Conservation (phyloP, 805 yeast species). For the Cyberlindnera samutprakarnensis region DNA sequence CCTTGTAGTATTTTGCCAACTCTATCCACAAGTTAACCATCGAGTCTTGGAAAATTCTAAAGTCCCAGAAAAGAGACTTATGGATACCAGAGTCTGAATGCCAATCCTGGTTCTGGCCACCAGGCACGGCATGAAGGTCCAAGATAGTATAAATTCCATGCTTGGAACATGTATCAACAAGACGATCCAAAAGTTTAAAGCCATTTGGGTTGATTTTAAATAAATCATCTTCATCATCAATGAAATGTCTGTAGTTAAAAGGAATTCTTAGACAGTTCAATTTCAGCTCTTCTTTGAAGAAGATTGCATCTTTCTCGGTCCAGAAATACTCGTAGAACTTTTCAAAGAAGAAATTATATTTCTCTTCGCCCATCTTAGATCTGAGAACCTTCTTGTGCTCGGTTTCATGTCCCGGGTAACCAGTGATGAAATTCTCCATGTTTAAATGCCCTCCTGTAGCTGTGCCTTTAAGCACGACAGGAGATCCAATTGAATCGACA, state of each 20-base stretch:
- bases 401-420: conserved; percentile 46
- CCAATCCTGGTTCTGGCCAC: conserved; percentile 52
- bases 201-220: conserved; percentile 36
- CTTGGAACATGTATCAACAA: conserved; percentile 36
- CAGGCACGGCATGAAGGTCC: conserved; percentile 44
- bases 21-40: conserved; percentile 37
- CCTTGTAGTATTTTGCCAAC: conserved; percentile 38
- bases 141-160: conserved; percentile 41
- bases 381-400: conserved; percentile 38
- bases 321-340: conserved; percentile 47
- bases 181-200: conserved; percentile 34
- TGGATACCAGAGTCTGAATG: conserved; percentile 41
- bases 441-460: conserved; percentile 45
- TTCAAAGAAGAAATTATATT: conserved; percentile 41
- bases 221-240: conserved; percentile 37
- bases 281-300: conserved; percentile 31
- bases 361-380: conserved; percentile 37
- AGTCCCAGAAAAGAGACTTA: conserved; percentile 22
- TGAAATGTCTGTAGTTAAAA: conserved; percentile 43
- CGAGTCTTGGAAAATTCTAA: conserved; percentile 39
- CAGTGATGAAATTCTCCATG: conserved; percentile 51
- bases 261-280: conserved; percentile 44
- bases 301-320: conserved; percentile 42
- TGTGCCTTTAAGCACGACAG: conserved; percentile 39
- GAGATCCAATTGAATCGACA: conserved; percentile 32